Evolutionary conservation across 345 rosid genomes (phyloP).

Genomic region (Nasturtium officinale): DNA sequence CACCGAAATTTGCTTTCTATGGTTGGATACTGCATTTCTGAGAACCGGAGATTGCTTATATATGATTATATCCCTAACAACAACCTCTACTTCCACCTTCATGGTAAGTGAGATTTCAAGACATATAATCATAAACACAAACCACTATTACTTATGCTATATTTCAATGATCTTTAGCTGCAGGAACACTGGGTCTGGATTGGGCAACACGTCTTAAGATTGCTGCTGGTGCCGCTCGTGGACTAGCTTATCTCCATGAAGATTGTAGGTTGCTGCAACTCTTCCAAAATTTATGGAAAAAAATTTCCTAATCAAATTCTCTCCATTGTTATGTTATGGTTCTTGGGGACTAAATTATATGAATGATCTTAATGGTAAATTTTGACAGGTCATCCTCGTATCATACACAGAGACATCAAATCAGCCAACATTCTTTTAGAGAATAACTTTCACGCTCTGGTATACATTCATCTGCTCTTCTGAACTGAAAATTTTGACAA

Average conservation of each 20-base stretch:
- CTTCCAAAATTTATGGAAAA: constrained; percentile 6
- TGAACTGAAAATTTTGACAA: constrained; percentile 1
- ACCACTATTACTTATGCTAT: not conserved
- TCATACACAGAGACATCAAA: constrained; percentile 95
- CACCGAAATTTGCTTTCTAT: constrained; percentile 94
- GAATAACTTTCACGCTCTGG: constrained; percentile 83
- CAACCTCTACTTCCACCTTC: constrained; percentile 92
- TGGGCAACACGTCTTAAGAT: constrained; percentile 82
- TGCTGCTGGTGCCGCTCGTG: constrained; percentile 96
- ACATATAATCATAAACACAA: constrained; percentile 1
- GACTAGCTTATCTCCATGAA: constrained; percentile 96
- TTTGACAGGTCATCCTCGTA: constrained; percentile 81
- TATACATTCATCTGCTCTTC: constrained; percentile 37
- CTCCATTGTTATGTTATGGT: not conserved
- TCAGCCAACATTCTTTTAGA: constrained; percentile 95
- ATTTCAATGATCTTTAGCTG: constrained; percentile 48
- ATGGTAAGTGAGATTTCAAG: constrained; percentile 53
- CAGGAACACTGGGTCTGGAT: constrained; percentile 62
- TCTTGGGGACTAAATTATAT: constrained; percentile 1
- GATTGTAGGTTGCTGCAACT: constrained; percentile 64
- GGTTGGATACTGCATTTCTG: constrained; percentile 90
- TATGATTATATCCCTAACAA: constrained; percentile 85
- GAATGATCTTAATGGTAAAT: constrained; percentile 15
- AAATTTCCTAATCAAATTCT: not conserved
- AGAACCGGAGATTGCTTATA: constrained; percentile 74